phyloP scores from a whole-genome alignment of 73 alveolate species.

The Effrenium voratum region DNA sequence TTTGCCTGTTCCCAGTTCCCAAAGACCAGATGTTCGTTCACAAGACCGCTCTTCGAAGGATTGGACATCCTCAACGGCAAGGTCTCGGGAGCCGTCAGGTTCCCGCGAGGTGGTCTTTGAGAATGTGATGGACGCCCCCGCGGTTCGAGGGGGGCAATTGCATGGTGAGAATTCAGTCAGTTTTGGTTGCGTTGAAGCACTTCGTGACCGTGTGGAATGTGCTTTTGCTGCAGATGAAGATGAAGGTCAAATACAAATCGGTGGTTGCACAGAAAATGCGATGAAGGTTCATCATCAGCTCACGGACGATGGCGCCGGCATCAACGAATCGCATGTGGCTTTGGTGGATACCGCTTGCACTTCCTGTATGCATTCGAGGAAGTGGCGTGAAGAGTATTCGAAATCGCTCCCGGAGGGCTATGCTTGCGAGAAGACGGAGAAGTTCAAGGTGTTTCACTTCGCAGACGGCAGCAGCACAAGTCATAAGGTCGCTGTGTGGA shows the following conservation, averaged over 20 bases:
- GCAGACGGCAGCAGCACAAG: conserved; percentile 9
- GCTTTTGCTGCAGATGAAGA: too few relatives aligned
- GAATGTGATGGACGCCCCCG: too few relatives aligned
- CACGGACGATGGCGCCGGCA: neutral
- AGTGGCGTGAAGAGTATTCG: neutral
- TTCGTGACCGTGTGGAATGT: too few relatives aligned
- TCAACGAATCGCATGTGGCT: neutral
- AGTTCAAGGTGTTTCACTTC: neutral
- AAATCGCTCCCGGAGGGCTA: neutral
- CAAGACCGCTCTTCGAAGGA: neutral
- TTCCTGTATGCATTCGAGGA: conserved; percentile 17
- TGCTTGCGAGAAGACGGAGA: neutral
- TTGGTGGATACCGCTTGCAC: conserved; percentile 36
- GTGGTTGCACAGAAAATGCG: neutral
- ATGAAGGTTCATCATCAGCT: neutral
- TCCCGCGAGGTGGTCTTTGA: neutral
- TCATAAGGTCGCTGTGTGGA: neutral
- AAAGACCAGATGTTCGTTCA: neutral
- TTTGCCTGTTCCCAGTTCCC: neutral
- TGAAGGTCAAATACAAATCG: too few relatives aligned
- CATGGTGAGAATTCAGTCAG: too few relatives aligned
- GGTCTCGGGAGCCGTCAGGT: neutral
- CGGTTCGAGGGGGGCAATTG: too few relatives aligned
- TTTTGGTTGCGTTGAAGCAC: too few relatives aligned
- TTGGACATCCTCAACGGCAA: neutral